These are phyloP conservation scores for Vanrija sp. DNA, from an alignment of 1,284 basidiomycete genomes.

Conservation along the genomic window DNA sequence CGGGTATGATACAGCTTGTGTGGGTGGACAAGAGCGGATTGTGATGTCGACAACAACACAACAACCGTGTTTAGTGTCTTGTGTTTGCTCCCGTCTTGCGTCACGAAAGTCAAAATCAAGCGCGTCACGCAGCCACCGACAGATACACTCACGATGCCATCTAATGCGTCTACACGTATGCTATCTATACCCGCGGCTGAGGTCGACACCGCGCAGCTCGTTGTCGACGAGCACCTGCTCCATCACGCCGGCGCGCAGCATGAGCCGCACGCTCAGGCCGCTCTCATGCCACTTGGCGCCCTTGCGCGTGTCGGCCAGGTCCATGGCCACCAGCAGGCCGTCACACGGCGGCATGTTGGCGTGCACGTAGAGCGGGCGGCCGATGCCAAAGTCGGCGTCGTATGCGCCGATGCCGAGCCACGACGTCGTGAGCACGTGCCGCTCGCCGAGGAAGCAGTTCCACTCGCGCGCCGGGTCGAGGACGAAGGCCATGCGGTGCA, in stretches of 20 bases:
- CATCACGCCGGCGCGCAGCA: conserved; percentile 40
- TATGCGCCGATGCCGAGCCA: conserved; percentile 50
- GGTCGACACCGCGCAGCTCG: neutral
- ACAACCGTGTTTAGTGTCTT: too few species aligned
- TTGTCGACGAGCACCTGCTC: conserved; percentile 37
- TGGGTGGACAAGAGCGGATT: too few species aligned
- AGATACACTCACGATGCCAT: neutral
- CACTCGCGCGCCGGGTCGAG: conserved; percentile 44
- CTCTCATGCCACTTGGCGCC: conserved; percentile 29
- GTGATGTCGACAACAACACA: too few species aligned
- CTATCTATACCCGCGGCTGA: neutral
- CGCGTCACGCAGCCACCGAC: neutral
- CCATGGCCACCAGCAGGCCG: conserved; percentile 51
- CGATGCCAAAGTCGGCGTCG: conserved; percentile 46
- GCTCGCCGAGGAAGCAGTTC: conserved; percentile 49
- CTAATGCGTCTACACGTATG: neutral
- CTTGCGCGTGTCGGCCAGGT: conserved; percentile 11
- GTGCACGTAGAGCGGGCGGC: conserved; percentile 41
- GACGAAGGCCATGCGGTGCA: conserved; percentile 49
- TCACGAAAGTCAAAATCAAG: too few species aligned
- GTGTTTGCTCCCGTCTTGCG: too few species aligned
- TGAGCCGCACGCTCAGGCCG: conserved; percentile 36
- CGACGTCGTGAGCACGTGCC: conserved; percentile 49
- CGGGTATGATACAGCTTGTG: too few species aligned
- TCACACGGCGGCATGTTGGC: conserved; percentile 49